phyloP scores from a whole-genome alignment of 495 filamentous ascomycete genomes.

The Neurospora sp. region DNA sequence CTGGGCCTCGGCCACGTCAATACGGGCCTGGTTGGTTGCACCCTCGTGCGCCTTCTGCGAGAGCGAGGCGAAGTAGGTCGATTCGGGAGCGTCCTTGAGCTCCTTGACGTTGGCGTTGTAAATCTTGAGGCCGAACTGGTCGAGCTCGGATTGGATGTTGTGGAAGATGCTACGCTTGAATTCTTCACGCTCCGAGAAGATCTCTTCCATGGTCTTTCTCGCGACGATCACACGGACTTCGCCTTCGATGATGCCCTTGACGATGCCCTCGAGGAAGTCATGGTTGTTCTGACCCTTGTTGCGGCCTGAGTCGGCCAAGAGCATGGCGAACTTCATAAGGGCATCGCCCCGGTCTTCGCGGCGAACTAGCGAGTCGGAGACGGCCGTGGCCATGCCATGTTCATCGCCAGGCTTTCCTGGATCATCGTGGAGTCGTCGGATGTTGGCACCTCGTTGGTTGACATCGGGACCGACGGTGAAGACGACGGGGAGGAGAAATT shows the following conservation, averaged over 20 bases:
- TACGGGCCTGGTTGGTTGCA: conserved; percentile 57
- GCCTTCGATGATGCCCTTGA: conserved; percentile 82
- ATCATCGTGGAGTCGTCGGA: no score
- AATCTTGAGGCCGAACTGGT: conserved; percentile 63
- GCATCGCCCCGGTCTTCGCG: conserved; percentile 40
- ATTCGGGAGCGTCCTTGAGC: conserved; percentile 65
- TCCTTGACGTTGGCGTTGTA: conserved; percentile 79
- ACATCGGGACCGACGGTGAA: conserved; percentile 76
- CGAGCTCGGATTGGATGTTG: conserved; percentile 66
- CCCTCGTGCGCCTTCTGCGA: conserved; percentile 76
- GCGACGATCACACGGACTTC: conserved; percentile 71
- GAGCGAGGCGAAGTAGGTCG: conserved; percentile 68
- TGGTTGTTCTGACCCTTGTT: conserved; percentile 30
- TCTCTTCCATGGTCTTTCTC: conserved; percentile 79
- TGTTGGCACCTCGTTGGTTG: conserved; percentile 38
- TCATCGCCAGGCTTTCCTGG: conserved; percentile 1
- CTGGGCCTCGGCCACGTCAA: conserved; percentile 67
- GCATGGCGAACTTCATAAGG: conserved; percentile 66
- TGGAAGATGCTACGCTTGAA: conserved; percentile 71
- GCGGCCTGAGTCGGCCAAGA: conserved; percentile 53
- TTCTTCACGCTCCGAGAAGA: conserved; percentile 68
- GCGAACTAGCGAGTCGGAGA: conserved; percentile 4
- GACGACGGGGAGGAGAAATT: conserved; percentile 69
- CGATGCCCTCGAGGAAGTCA: conserved; percentile 69
- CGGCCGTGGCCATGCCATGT: conserved; percentile 14